Base-by-base conservation (phyloP, 176 grass and related monocot species). In the Oryza coarctata region DNA sequence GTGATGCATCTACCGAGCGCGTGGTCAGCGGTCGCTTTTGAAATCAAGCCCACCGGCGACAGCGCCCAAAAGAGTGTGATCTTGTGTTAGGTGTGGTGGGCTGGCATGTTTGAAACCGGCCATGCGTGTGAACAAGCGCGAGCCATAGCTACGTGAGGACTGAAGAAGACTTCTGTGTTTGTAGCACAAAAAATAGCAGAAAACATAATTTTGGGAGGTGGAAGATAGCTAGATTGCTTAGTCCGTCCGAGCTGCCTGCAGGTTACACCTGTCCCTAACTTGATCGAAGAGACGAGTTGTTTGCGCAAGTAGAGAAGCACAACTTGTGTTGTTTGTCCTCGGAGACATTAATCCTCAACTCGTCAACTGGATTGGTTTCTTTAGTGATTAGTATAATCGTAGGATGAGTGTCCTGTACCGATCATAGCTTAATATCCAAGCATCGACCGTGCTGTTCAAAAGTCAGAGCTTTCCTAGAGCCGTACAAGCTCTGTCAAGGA, bases 1-100 rank as follows among this genome's bases (percentile, higher is more conserved):
- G 86, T 82, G 86, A 65, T n/a, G 65, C 65, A 17, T 65, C 85
- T 69, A 27, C 85, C 3, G 27, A 9, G 29, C 26, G 27, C 8
- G 29, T 26, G 35, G 18, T 57, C 12, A 38, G 20, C 7, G 6
- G 5, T 80, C 13, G 76, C 76, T 73, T 82, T 77, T n/a, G 3
- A 63, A 63, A 82, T 43, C 38, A 71, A 6, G 39, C 72, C 27
- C 2, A 20, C 35, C 43, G 15, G 50, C 65, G 17, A 52, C 17
- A 1, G 64, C 73, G 68, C 20, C 23, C 41, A 64, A 82, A n/a
- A 87, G 73, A 3, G 79, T 9, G 83, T 49, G 73, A 0, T 60
- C 10, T 26, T 4, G 35, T 9, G 58, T 17, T 52, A 7, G 33
- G 23, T 49, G n/a, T 7, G 33, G 33, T 18, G n/a, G 0, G 4